A percentile compares a stretch with the other conserved stretches of the same genome.
phyloP scores from a whole-genome alignment of 768 basidiomycete species.

The Hygrocybe punicea region DNA sequence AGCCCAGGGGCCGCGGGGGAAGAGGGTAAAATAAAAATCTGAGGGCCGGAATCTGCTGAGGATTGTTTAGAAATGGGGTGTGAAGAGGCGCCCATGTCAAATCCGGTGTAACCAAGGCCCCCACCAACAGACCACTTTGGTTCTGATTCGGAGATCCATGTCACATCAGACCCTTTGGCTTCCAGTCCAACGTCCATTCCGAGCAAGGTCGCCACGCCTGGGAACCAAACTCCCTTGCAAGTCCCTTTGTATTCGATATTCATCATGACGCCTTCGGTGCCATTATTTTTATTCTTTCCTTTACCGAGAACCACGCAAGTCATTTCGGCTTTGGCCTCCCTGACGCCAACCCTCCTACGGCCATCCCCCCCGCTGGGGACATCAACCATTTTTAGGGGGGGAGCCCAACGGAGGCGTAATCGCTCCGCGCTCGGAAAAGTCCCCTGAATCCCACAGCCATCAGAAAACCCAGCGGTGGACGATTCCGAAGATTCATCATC shows the following conservation, averaged over 20 bases:
- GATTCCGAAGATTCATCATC: slow-evolving; percentile 83
- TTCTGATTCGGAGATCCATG: slow-evolving; percentile 56
- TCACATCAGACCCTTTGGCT: slow-evolving; percentile 62
- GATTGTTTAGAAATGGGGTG: slow-evolving; percentile 44
- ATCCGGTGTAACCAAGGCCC: slow-evolving; percentile 68
- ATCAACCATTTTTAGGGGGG: slow-evolving; percentile 50
- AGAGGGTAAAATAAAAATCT: slow-evolving; percentile 19
- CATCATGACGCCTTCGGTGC: slow-evolving; percentile 56
- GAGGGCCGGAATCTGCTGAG: slow-evolving; percentile 46
- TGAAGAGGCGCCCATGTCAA: slow-evolving; percentile 49
- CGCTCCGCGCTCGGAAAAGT: slow-evolving; percentile 76
- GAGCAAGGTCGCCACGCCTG: slow-evolving; percentile 76
- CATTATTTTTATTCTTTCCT: slow-evolving; percentile 35
- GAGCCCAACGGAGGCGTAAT: slow-evolving; percentile 75
- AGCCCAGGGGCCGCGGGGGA: slow-evolving; percentile 17
- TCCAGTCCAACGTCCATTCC: slow-evolving; percentile 74
- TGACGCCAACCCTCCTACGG: slow-evolving; percentile 66
- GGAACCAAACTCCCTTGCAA: slow-evolving; percentile 77
- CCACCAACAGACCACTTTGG: slow-evolving; percentile 61
- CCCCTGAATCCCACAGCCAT: slow-evolving; percentile 68
- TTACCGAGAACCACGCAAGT: slow-evolving; percentile 55
- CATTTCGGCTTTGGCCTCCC: slow-evolving; percentile 66
- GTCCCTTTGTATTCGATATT: slow-evolving; percentile 67
- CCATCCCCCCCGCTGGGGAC: slow-evolving; percentile 47
- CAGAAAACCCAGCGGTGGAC: slow-evolving; percentile 49